Evolutionary conservation across 345 rosid species (phyloP), one percentile per base, ranked within the genome.

Genomic region (Populus davidiana): DNA sequence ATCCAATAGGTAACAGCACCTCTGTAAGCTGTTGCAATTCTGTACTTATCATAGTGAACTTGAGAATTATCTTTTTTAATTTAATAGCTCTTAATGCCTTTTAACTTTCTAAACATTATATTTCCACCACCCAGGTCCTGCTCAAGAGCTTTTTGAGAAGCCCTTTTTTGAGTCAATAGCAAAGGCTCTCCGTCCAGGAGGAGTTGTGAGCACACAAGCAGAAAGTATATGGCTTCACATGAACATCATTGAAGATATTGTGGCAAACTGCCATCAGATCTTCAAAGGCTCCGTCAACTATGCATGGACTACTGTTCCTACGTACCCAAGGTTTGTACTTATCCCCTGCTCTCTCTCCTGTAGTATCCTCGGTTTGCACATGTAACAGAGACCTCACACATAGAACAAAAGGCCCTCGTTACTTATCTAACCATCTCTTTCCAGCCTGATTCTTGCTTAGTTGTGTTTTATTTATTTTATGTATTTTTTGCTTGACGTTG

Each of bases 191-290:
- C 93, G 98, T 73, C 98, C 99, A 18, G 99, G 99, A 68, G 99
- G 99, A 50, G 98, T 95, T 69, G 89, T 92, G 72, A 90, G 94
- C 77, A 93, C 99, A 59, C 99, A 95, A 54, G 98, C 98, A 67
- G 99, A 95, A 82, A 95, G 98, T 79, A 87, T 95, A 71, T 95
- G 99, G 99, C 98, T 95, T 78, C 99, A 95, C 91, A 95, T 95
- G 98, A 90, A 93, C 87, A 93, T 95, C 72, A 95, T 95, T 0
- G 97, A 92, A 85, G 97, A 89, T 82, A 92, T 95, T 81, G 96
- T 95, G 54, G 75, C 89, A 35, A 91, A 93, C 82, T 95, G 99
- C 81, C 93, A 91, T 67, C 92, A 92, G 78, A 85, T 93, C 76
- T 95, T 95, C 74, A 93, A 93, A 76, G 99, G 99, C 81, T 91